Evolutionary conservation across 2,329 filamentous ascomycete genomes (phyloP).

Genomic region (Zarea fungicola): DNA sequence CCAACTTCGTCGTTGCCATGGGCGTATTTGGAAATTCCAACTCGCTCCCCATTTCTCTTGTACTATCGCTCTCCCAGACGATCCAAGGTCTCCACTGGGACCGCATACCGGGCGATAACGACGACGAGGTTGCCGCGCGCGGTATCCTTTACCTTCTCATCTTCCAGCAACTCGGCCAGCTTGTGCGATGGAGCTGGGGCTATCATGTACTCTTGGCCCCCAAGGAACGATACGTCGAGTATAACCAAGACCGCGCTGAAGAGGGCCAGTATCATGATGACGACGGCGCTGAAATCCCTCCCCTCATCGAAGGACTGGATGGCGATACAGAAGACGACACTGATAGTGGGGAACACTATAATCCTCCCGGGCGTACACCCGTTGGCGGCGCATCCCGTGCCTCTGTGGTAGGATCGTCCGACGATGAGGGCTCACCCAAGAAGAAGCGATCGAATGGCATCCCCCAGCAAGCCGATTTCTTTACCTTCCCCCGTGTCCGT

Average conservation of each 20-base stretch:
- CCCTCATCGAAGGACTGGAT: constrained; percentile 36
- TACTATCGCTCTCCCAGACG: constrained; percentile 89
- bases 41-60: constrained; percentile 91
- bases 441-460: constrained; percentile 25
- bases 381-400: constrained; percentile 44
- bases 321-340: constrained; percentile 32
- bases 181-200: constrained; percentile 97
- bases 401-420: constrained; percentile 45
- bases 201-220: constrained; percentile 93
- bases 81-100: constrained; percentile 92
- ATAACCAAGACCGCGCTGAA: constrained; percentile 49
- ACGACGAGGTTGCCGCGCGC: constrained; percentile 87
- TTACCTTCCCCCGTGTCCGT: constrained; percentile 56
- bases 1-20: constrained; percentile 97
- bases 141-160: constrained; percentile 94
- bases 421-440: constrained; percentile 34
- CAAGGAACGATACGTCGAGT: constrained; percentile 65
- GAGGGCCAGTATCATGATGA: constrained; percentile 56
- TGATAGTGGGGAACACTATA: constrained; percentile 35
- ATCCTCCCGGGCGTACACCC: constrained; percentile 53
- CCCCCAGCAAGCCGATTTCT: constrained; percentile 45
- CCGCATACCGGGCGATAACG: constrained; percentile 79
- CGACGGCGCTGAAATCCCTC: constrained; percentile 40
- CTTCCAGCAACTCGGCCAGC: constrained; percentile 93
- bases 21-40: constrained; percentile 97